Conservation (phyloP, 768 basidiomycete species). For the Sarcomyxa edulis region DNA sequence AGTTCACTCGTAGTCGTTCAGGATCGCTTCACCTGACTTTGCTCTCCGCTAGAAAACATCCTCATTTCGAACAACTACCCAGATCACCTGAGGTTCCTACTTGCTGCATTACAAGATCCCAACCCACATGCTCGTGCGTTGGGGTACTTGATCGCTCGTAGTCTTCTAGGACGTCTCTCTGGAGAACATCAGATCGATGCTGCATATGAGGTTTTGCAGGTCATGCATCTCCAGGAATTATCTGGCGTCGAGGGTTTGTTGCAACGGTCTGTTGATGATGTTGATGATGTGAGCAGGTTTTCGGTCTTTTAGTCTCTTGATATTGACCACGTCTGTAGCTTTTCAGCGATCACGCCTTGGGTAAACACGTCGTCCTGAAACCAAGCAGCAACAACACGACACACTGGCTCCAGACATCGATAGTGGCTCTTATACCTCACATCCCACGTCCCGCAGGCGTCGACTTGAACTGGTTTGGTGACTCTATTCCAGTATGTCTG, state of each 20-base stretch:
- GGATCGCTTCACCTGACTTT: neutral
- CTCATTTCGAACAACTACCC: constrained; percentile 40
- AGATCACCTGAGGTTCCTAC: constrained; percentile 40
- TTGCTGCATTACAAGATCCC: constrained; percentile 44
- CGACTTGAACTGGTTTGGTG: constrained; percentile 48
- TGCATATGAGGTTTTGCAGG: constrained; percentile 40
- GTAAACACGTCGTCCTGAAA: constrained; percentile 48
- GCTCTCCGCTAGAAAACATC: constrained; percentile 57
- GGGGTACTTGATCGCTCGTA: constrained; percentile 58
- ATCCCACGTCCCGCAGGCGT: constrained; percentile 39
- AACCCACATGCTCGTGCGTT: constrained; percentile 51
- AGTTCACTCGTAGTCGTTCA: constrained; percentile 1
- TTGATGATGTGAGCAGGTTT: constrained; percentile 26
- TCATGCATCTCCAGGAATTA: constrained; percentile 40
- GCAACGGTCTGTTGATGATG: constrained; percentile 19
- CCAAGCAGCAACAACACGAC: constrained; percentile 54
- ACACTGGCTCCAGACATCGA: constrained; percentile 51
- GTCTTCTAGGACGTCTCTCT: constrained; percentile 49
- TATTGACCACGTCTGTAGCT: constrained; percentile 26
- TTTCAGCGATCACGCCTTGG: constrained; percentile 37
- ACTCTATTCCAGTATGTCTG: constrained; percentile 26
- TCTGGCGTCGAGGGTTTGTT: constrained; percentile 39
- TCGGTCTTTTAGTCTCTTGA: neutral
- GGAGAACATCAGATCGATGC: constrained; percentile 55
- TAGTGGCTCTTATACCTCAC: constrained; percentile 45